Conservation (phyloP, 2,329 filamentous ascomycete genomes). For the Dactylonectria estremocensis region DNA sequence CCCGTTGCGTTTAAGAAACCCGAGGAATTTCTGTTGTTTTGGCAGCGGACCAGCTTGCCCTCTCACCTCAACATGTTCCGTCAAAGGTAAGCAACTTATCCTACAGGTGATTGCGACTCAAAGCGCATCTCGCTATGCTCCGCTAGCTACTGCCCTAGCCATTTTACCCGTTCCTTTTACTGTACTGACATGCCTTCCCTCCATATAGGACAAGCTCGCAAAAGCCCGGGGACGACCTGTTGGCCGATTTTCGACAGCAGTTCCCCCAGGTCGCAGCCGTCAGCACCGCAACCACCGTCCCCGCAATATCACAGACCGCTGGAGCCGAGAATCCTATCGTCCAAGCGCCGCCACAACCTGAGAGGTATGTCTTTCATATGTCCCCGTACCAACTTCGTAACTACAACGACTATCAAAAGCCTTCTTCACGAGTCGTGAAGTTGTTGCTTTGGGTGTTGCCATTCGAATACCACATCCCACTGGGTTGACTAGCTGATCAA, state of each 20-base stretch:
- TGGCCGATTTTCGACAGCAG: slow-evolving; percentile 85
- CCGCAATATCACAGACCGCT: slow-evolving; percentile 55
- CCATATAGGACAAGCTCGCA: slow-evolving; percentile 78
- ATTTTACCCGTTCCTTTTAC: neutral
- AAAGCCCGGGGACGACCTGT: slow-evolving; percentile 88
- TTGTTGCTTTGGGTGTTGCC: neutral
- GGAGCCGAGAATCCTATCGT: slow-evolving; percentile 45
- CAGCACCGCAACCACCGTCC: slow-evolving; percentile 61
- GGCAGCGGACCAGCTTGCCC: slow-evolving; percentile 35
- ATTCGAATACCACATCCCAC: neutral
- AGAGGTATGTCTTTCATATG: slow-evolving; percentile 46
- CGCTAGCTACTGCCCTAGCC: neutral
- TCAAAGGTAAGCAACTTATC: slow-evolving; percentile 45
- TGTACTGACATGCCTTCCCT: neutral
- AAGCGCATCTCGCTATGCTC: neutral
- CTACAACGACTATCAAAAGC: neutral
- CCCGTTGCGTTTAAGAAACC: slow-evolving; percentile 32
- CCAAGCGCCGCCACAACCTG: slow-evolving; percentile 43
- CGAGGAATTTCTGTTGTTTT: slow-evolving; percentile 34
- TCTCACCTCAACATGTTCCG: slow-evolving; percentile 48
- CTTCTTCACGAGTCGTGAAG: slow-evolving; percentile 2
- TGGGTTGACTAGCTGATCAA: slow-evolving; percentile 1
- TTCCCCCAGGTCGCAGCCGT: slow-evolving; percentile 81
- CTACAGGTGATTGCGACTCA: neutral
- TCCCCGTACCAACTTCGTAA: neutral